Evolutionary conservation across 2,329 filamentous ascomycete species (phyloP), one percentile per base, ranked within the genome.

Genomic region (Lizonia empirigonia): DNA sequence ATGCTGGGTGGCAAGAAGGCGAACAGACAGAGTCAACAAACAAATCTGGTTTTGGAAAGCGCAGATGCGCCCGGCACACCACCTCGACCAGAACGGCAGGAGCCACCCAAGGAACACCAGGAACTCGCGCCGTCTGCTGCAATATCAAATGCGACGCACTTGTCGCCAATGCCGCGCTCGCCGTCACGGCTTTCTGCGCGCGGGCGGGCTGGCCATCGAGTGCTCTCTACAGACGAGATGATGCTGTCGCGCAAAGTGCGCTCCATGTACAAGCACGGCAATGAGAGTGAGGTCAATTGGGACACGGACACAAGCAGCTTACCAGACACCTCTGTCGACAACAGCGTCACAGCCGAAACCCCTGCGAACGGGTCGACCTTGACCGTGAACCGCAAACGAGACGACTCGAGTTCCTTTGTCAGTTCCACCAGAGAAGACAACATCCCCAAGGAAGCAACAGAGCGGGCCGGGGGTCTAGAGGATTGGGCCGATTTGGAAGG

Each of bases 191-290:
- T 67, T 69, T 62, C 74, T 56, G 65, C 60, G 20, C 59, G 62
- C 24, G 70, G 70, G 44, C 64, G 74, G 9, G 63, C 74, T 32
- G 57, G 65, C 44, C 71, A 71, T 39, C 77, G 83, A 49, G 78
- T 81, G 16, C 77, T 87, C 23, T 87, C 85, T n/a, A 75, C 82
- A 2, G 84, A 87, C 59, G 85, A 87, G 65, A 83, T 84, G 62
- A 80, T 81, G 64, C 73, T 86, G 52, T 86, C 84, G 24, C 79
- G 82, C 55, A 82, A 82, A 56, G 83, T 87, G 27, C 78, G 85
- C 23, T 76, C 82, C 55, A 86, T 86, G 83, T 87, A 86, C 64
- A 80, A 82, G 56, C 79, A 80, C 54, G 84, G 84, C 4, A 79
- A 85, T 48, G 83, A 85, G 55, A 78, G 76, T 24, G 80, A 81